Evolutionary conservation across 73 alveolate species (phyloP), one percentile per base, ranked within the genome.

Genomic region (Diophrys appendiculata): DNA sequence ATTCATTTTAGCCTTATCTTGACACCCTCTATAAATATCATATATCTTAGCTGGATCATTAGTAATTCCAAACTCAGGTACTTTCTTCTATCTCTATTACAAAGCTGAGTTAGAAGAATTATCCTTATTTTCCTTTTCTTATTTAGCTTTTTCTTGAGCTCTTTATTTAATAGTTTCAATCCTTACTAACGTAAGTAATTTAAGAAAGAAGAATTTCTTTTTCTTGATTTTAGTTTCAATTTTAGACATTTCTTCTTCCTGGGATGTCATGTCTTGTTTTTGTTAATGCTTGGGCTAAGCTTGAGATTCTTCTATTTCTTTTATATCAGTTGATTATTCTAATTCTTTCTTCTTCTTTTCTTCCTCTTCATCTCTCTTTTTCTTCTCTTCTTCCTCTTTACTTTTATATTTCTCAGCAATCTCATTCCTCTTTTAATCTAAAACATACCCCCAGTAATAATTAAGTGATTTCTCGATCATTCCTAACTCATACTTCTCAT

Each of bases 41-140:
- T 29, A 76, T 8, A 86, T 74, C 54, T 43, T 22, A 1, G 56
- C 69, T 2, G 90, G 82, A 53, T 86, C 88, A 67, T 86, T 86
- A 2, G 90, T 72, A 25, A 79, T 29, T 27, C 71, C 82, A 72
- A 27, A 52, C 1, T 35, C 71, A 43, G 27, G 29, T 1, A 32
- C 71, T 1, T 14, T 69, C 25, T 43, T 34, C 31, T 43, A n/a
- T n/a, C n/a, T n/a, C n/a, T n/a, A n/a, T n/a, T n/a, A n/a, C n/a
- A 18, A 43, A 11, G 60, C 5, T 5, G 60, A 43, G 60, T 5
- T 43, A 18, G 60, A 43, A 5, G 60, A 43, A 11, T 43, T 43
- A 11, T 43, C 60, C 18, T 43, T 5, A 18, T 43, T 43, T 18
- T 43, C 60, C 18, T 43, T 43, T 5, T 43, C 60, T 43, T 43